Conservation (phyloP, 805 yeast species). For the Candida stauntonica region DNA sequence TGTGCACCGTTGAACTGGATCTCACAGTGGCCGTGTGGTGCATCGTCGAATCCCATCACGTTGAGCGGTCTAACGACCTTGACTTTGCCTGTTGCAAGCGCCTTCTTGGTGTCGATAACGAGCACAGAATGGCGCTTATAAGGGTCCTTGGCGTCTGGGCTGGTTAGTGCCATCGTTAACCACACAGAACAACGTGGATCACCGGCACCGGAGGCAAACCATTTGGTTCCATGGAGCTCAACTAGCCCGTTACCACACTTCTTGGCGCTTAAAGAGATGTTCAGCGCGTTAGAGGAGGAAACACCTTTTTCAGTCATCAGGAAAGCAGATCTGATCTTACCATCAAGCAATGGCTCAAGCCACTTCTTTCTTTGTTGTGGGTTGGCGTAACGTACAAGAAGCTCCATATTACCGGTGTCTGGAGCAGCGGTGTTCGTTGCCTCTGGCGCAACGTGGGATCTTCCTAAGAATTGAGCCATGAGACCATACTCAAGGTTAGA, state of each 20-base stretch:
- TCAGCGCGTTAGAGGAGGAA: conserved; percentile 59
- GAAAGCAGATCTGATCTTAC: conserved; percentile 55
- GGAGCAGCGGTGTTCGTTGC: conserved; percentile 60
- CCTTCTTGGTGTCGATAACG: conserved; percentile 47
- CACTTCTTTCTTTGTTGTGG: conserved; percentile 42
- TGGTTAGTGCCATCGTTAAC: conserved; percentile 29
- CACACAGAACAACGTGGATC: conserved; percentile 51
- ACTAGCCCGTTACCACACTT: conserved; percentile 37
- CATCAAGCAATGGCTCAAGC: conserved; percentile 50
- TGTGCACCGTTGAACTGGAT: conserved; percentile 46
- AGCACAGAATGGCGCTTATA: conserved; percentile 55
- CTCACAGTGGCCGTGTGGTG: conserved; percentile 71
- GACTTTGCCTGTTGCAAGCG: conserved; percentile 46
- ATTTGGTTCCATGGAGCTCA: conserved; percentile 55
- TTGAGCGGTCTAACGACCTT: conserved; percentile 44
- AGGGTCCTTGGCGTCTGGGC: conserved; percentile 25
- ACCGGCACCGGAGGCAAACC: conserved; percentile 72
- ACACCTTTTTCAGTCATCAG: conserved; percentile 61
- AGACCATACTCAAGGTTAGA: conserved; percentile 61
- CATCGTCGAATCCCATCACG: conserved; percentile 61
- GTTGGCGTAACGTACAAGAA: conserved; percentile 36
- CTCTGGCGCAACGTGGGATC: conserved; percentile 50
- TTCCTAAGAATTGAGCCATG: conserved; percentile 60
- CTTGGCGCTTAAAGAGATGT: conserved; percentile 46
- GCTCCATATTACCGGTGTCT: conserved; percentile 56